Percentiles rank a stretch among this genome's conserved stretches.
Evolutionary conservation across 1,284 basidiomycete genomes (phyloP).

Genomic region (Retiboletus flavoniger): DNA sequence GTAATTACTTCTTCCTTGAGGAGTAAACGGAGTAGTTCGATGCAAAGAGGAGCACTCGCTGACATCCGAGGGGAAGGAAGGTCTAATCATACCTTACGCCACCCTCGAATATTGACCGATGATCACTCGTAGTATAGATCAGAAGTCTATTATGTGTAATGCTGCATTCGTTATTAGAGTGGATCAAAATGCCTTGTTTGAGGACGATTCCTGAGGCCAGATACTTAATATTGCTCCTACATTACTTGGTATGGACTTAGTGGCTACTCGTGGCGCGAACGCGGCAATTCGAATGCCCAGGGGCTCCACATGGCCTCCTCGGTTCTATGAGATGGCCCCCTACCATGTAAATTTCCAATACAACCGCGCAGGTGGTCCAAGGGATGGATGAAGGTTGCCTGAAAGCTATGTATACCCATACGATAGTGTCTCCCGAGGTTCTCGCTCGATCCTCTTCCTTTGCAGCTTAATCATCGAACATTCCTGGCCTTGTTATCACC

Average conservation of each 20-base stretch:
- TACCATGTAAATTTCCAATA: not conserved
- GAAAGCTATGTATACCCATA: not conserved
- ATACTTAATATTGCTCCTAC: not conserved
- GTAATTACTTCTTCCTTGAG: slow-evolving; percentile 91
- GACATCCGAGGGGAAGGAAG: slow-evolving; percentile 11
- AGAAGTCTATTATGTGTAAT: slow-evolving; percentile 10
- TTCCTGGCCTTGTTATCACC: not conserved
- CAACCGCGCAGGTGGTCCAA: not conserved
- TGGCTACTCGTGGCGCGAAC: not conserved
- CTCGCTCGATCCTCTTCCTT: not conserved
- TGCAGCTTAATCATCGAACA: not conserved
- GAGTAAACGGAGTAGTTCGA: slow-evolving; percentile 45
- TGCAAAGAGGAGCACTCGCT: not conserved
- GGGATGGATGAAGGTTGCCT: not conserved
- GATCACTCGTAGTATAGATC: slow-evolving; percentile 12
- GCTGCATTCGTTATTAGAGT: slow-evolving; percentile 13
- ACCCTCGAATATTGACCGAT: slow-evolving; percentile 13
- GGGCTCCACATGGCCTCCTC: not conserved
- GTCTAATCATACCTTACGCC: slow-evolving; percentile 11
- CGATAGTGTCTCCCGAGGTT: not conserved
- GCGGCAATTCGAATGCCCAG: not conserved
- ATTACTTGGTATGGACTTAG: not conserved
- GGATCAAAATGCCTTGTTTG: slow-evolving; percentile 7
- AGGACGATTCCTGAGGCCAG: slow-evolving; percentile 3
- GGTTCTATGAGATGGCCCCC: not conserved